A percentile compares a stretch with the other conserved stretches of the same genome.
These are phyloP conservation scores for Peziza echinospora DNA, from an alignment of 495 filamentous ascomycete species.

Conservation along the genomic window DNA sequence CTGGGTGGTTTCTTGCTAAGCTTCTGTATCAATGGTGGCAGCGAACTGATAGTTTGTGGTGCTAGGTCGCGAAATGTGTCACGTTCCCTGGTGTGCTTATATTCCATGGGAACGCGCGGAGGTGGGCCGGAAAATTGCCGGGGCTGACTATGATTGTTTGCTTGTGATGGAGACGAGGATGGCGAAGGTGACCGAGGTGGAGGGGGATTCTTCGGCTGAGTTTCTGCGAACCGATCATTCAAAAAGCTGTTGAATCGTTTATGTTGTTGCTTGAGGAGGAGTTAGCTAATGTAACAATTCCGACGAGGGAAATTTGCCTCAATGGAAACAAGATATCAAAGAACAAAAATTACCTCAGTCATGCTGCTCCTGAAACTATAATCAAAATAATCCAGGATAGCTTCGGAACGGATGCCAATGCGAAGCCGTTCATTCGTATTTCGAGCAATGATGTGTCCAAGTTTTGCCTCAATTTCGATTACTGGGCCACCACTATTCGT, in stretches of 20 bases:
- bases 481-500: slow-evolving; percentile 37
- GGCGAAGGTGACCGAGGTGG: background rate
- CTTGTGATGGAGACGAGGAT: background rate
- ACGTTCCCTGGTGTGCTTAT: slow-evolving; percentile 55
- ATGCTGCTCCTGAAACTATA: slow-evolving; percentile 58
- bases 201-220: slow-evolving; percentile 24
- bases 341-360: slow-evolving; percentile 39
- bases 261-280: slow-evolving; percentile 44
- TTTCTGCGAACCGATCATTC: slow-evolving; percentile 40
- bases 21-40: slow-evolving; percentile 34
- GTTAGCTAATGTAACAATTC: too few relatives aligned
- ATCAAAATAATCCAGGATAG: slow-evolving; percentile 30
- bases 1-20: slow-evolving; percentile 36
- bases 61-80: slow-evolving; percentile 69
- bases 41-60: slow-evolving; percentile 25
- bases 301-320: too few relatives aligned
- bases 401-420: slow-evolving; percentile 43
- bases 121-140: slow-evolving; percentile 21
- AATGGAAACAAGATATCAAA: background rate
- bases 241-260: slow-evolving; percentile 54
- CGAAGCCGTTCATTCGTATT: slow-evolving; percentile 41
- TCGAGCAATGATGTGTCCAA: slow-evolving; percentile 58
- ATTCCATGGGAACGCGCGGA: slow-evolving; percentile 47
- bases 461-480: slow-evolving; percentile 79
- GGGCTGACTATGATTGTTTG: slow-evolving; percentile 18